phyloP scores from a whole-genome alignment of 2,329 filamentous ascomycete species.

The Trichoderma asperellum region DNA sequence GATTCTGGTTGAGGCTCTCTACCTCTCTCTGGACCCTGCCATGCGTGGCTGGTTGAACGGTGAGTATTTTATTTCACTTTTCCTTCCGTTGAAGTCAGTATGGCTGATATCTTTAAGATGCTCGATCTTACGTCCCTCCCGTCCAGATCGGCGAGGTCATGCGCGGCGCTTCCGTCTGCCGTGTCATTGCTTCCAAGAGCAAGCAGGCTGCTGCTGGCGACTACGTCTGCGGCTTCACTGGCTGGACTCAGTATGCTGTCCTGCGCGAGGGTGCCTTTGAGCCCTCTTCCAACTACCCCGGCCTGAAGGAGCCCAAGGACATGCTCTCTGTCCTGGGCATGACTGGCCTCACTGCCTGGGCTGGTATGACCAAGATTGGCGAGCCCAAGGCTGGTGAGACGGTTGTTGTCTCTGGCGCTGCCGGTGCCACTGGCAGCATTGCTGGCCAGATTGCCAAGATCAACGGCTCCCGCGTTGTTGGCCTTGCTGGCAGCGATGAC shows the following conservation, averaged over 20 bases:
- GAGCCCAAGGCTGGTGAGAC: conserved; percentile 70
- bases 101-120: conserved; percentile 40
- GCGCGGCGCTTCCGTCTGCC: conserved; percentile 64
- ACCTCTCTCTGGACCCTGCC: conserved; percentile 73
- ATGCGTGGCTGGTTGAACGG: conserved; percentile 74
- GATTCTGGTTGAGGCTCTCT: conserved; percentile 63
- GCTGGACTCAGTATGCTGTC: conserved; percentile 71
- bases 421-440: conserved; percentile 76
- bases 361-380: conserved; percentile 71
- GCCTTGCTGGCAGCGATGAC: conserved; percentile 67
- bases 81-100: neutral
- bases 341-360: conserved; percentile 76
- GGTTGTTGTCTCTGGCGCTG: conserved; percentile 77
- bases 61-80: conserved; percentile 33
- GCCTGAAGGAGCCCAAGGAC: conserved; percentile 56
- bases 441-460: conserved; percentile 79
- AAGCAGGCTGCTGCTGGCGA: conserved; percentile 59
- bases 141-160: conserved; percentile 70
- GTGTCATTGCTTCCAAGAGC: conserved; percentile 65
- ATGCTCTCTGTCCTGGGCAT: conserved; percentile 65
- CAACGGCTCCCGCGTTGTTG: conserved; percentile 64
- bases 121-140: conserved; percentile 66
- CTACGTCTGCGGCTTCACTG: conserved; percentile 57
- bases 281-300: conserved; percentile 46
- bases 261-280: conserved; percentile 56